Evolutionary conservation across 108 stramenopile species (phyloP).

Genomic region (Seminavis robusta): DNA sequence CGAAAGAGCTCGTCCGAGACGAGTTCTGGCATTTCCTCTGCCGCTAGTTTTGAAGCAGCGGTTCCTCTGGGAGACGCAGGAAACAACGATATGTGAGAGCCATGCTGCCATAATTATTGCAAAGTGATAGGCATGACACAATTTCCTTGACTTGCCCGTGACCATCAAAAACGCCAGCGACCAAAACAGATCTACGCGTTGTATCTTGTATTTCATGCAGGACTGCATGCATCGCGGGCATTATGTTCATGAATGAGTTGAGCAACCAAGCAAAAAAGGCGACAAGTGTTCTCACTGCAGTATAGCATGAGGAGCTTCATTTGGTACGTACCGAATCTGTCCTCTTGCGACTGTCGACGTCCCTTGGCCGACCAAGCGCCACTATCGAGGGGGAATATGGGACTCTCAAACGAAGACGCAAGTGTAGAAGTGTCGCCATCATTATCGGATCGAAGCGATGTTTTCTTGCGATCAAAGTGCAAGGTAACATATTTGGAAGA

Average conservation of each 20-base stretch:
- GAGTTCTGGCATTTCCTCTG: conserved; percentile 43
- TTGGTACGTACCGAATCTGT: conserved; percentile 53
- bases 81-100: too few relatives aligned
- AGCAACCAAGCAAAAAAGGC: background rate
- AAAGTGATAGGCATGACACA: background rate
- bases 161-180: conserved; percentile 83
- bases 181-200: conserved; percentile 41
- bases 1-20: conserved; percentile 40
- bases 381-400: conserved; percentile 36
- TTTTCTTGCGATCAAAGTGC: conserved; percentile 63
- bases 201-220: conserved; percentile 61
- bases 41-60: conserved; percentile 54
- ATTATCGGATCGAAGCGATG: background rate
- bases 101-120: conserved; percentile 52
- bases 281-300: background rate
- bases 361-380: conserved; percentile 78
- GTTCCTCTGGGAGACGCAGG: too few relatives aligned
- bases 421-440: too few relatives aligned
- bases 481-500: conserved; percentile 41
- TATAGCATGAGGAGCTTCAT: background rate
- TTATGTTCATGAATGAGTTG: background rate
- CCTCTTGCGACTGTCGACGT: conserved; percentile 67
- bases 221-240: too few relatives aligned
- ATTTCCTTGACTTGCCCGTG: too few relatives aligned
- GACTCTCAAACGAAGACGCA: background rate